A percentile compares a stretch with the other conserved stretches of the same genome.
phyloP scores from a whole-genome alignment of 306 rosid species.

The Ammopiptanthus mongolicus region DNA sequence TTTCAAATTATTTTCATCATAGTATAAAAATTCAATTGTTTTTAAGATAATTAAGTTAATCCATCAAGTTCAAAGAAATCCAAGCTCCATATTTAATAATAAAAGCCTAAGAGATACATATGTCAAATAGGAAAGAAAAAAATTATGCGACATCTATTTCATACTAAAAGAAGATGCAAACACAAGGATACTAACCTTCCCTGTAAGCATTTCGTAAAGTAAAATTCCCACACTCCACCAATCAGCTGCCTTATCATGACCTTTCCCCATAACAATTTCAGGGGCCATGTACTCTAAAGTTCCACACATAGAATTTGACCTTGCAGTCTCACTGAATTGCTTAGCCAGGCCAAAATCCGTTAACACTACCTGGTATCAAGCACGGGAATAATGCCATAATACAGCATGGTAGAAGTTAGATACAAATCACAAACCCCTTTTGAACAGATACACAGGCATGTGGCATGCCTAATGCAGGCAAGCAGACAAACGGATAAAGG shows the following conservation, averaged over 20 bases:
- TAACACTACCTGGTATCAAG: constrained; percentile 47
- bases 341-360: constrained; percentile 87
- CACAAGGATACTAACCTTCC: constrained; percentile 49
- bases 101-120: neutral
- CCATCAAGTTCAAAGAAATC: constrained; percentile 6
- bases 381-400: neutral
- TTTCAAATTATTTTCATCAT: neutral
- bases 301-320: constrained; percentile 76
- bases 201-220: constrained; percentile 77
- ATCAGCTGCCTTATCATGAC: constrained; percentile 76
- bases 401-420: neutral
- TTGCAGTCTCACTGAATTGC: constrained; percentile 43
- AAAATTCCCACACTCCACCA: constrained; percentile 91
- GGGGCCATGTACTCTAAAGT: constrained; percentile 82
- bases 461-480: neutral
- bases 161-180: neutral
- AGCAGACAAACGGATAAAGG: neutral
- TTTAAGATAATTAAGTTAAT: neutral
- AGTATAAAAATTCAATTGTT: neutral
- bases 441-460: neutral
- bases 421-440: neutral
- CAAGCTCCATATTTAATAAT: neutral
- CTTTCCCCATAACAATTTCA: constrained; percentile 74
- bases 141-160: neutral
- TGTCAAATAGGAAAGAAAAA: neutral